Conservation (phyloP, 2,329 filamentous ascomycete genomes). For the Aspergillus pseudotamarii region DNA sequence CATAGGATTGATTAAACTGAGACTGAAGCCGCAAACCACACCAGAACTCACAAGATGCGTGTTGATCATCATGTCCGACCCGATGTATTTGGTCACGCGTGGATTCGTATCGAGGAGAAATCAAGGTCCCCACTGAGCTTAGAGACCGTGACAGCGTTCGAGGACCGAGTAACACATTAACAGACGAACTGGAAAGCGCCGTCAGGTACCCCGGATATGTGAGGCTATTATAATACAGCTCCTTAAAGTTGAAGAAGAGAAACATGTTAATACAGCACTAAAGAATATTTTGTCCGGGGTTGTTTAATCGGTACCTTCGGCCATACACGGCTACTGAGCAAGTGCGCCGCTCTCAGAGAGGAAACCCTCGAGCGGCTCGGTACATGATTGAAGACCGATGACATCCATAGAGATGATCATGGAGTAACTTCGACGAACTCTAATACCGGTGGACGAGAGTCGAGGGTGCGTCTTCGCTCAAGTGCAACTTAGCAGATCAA, state of each 20-base stretch:
- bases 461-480: background rate
- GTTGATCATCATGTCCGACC: conserved; percentile 9
- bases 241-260: conserved; percentile 6
- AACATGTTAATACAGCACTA: conserved; percentile 4
- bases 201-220: conserved; percentile 10
- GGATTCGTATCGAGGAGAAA: background rate
- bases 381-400: conserved; percentile 44
- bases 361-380: conserved; percentile 39
- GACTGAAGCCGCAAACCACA: conserved; percentile 17
- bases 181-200: conserved; percentile 1
- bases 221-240: conserved; percentile 7
- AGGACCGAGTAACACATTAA: conserved; percentile 10
- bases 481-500: background rate
- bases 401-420: conserved; percentile 46
- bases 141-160: conserved; percentile 3
- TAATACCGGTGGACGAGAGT: conserved; percentile 2
- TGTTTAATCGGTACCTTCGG: conserved; percentile 26
- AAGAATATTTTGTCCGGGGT: too few species aligned
- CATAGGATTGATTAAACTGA: conserved; percentile 16
- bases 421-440: conserved; percentile 13
- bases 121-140: conserved; percentile 4
- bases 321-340: conserved; percentile 27
- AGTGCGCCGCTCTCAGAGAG: conserved; percentile 38
- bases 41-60: conserved; percentile 16
- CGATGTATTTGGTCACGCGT: background rate